Conservation (phyloP, 2,329 filamentous ascomycete genomes). For the Venturia oleaginea region DNA sequence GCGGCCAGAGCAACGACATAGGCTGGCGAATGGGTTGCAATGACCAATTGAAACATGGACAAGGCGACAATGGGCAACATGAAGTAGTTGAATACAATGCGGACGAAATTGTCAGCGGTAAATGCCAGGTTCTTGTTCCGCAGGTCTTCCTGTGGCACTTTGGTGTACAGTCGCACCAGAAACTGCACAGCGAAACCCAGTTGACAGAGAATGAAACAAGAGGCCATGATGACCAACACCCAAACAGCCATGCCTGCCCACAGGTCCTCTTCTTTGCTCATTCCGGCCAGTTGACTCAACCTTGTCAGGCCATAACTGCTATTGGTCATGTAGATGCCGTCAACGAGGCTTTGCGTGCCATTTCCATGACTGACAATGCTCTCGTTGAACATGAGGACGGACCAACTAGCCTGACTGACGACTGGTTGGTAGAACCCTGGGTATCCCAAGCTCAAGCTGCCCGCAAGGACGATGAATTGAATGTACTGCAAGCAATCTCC, state of each 20-base stretch:
- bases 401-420: slow-evolving; percentile 82
- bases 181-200: slow-evolving; percentile 68
- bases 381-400: slow-evolving; percentile 82
- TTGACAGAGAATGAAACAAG: slow-evolving; percentile 62
- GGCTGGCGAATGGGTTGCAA: slow-evolving; percentile 56
- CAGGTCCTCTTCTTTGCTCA: slow-evolving; percentile 66
- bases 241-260: slow-evolving; percentile 94
- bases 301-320: slow-evolving; percentile 70
- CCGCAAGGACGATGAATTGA: slow-evolving; percentile 82
- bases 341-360: slow-evolving; percentile 58
- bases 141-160: slow-evolving; percentile 74
- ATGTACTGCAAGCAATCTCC: slow-evolving; percentile 96
- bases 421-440: slow-evolving; percentile 92
- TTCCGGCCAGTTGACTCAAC: slow-evolving; percentile 73
- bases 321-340: slow-evolving; percentile 80
- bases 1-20: slow-evolving; percentile 68
- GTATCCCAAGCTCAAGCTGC: slow-evolving; percentile 78
- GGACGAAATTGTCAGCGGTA: slow-evolving; percentile 47
- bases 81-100: slow-evolving; percentile 88
- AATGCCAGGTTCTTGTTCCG: slow-evolving; percentile 90
- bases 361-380: slow-evolving; percentile 67
- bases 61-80: slow-evolving; percentile 77
- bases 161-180: slow-evolving; percentile 61
- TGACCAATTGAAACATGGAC: slow-evolving; percentile 85
- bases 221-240: slow-evolving; percentile 67